phyloP scores from a whole-genome alignment of 148 eudicot species.

The Diospyros kaki region DNA sequence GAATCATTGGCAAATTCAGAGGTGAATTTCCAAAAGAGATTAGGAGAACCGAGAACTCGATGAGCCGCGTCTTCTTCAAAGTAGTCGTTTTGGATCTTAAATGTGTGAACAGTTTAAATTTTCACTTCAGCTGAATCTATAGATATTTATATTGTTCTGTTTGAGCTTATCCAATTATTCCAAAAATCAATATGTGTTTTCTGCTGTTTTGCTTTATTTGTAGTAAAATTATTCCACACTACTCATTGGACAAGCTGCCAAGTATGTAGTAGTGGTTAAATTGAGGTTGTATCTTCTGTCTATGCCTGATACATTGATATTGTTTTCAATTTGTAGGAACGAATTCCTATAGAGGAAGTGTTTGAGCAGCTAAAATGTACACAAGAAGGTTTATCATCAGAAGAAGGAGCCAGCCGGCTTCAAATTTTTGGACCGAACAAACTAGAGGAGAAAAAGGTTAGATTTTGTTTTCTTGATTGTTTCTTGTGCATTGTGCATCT shows the following conservation, averaged over 20 bases:
- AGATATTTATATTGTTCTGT: background rate
- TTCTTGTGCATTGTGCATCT: background rate
- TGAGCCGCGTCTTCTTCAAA: no score
- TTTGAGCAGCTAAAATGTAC: conserved; percentile 57
- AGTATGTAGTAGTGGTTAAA: no score
- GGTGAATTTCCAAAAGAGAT: no score
- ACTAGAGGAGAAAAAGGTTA: conserved; percentile 69
- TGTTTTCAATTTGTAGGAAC: conserved; percentile 44
- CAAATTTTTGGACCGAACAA: conserved; percentile 62
- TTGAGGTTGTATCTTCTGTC: background rate
- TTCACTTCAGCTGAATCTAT: no score
- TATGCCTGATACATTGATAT: background rate
- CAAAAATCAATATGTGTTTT: background rate
- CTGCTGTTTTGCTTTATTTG: no score
- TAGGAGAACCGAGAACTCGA: no score
- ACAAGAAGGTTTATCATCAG: conserved; percentile 48
- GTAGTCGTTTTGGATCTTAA: no score
- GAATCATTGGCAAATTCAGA: no score
- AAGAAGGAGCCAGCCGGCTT: conserved; percentile 47
- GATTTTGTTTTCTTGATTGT: background rate
- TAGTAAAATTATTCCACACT: background rate
- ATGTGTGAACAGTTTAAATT: no score
- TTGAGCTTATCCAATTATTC: background rate
- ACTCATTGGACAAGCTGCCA: no score
- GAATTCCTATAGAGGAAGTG: conserved; percentile 67